A percentile compares a stretch with the other conserved stretches of the same genome.
Conservation (phyloP, 805 yeast species). For the Ogataea haglerorum region DNA sequence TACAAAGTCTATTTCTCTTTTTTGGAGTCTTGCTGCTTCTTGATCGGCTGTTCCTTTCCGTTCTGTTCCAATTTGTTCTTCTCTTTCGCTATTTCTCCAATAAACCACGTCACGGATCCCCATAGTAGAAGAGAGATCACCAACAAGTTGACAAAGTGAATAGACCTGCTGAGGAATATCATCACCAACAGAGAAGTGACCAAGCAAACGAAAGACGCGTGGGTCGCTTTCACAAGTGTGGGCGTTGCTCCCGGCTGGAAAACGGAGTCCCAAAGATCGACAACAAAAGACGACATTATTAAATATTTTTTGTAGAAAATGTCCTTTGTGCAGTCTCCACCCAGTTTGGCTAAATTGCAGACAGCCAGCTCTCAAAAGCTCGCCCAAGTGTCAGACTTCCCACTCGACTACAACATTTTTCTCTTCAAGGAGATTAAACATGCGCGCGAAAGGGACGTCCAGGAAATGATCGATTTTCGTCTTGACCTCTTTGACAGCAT, state of each 20-base stretch:
- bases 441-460: slow-evolving; percentile 18
- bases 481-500: slow-evolving; percentile 19
- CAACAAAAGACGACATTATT: slow-evolving; percentile 40
- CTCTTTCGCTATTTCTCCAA: slow-evolving; percentile 55
- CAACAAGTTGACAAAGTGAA: slow-evolving; percentile 60
- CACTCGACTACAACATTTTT: slow-evolving; percentile 38
- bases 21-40: not conserved
- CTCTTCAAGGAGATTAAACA: slow-evolving; percentile 32
- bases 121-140: slow-evolving; percentile 53
- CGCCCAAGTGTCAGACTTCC: slow-evolving; percentile 33
- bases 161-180: slow-evolving; percentile 56
- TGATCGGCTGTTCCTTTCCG: slow-evolving; percentile 29
- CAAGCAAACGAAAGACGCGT: slow-evolving; percentile 69
- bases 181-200: slow-evolving; percentile 54
- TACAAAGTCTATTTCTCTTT: slow-evolving; percentile 2
- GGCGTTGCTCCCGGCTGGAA: slow-evolving; percentile 94
- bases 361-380: slow-evolving; percentile 17
- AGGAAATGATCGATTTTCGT: slow-evolving; percentile 23
- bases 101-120: slow-evolving; percentile 85
- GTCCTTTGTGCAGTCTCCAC: slow-evolving; percentile 17
- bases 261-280: slow-evolving; percentile 83
- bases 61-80: slow-evolving; percentile 41
- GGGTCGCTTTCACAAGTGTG: slow-evolving; percentile 84
- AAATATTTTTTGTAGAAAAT: slow-evolving; percentile 1
- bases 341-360: slow-evolving; percentile 10